Percentiles rank a stretch among this genome's conserved stretches.
These are phyloP conservation scores for Gnomoniopsis smithogilvyi DNA, from an alignment of 2,329 filamentous ascomycete species.

Conservation along the genomic window DNA sequence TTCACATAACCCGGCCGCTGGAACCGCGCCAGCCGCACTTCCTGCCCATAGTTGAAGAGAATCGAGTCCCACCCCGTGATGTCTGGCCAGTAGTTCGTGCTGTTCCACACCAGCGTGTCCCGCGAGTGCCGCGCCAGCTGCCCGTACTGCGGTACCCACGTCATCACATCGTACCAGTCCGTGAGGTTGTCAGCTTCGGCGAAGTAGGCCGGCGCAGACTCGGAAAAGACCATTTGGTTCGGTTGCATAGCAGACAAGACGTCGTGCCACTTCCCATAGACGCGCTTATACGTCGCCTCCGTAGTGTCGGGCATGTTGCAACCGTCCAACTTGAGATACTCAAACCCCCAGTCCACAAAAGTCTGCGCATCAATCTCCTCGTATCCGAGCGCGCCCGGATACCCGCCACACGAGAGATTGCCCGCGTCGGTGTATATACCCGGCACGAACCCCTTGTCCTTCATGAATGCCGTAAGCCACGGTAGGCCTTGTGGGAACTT, in stretches of 20 bases:
- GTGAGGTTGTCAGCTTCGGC: constrained; percentile 31
- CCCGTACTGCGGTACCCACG: constrained; percentile 36
- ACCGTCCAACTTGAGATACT: constrained; percentile 38
- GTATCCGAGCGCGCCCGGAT: constrained; percentile 36
- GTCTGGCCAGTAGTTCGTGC: constrained; percentile 36
- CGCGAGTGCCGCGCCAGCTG: constrained; percentile 42
- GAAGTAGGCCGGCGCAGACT: constrained; percentile 45
- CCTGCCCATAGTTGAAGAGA: constrained; percentile 43
- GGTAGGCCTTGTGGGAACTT: constrained; percentile 41
- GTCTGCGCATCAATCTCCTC: constrained; percentile 40
- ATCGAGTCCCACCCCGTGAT: constrained; percentile 44
- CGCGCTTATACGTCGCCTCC: constrained; percentile 24
- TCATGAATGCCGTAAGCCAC: constrained; percentile 37
- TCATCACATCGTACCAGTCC: constrained; percentile 44
- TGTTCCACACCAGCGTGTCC: constrained; percentile 27
- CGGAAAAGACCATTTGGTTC: constrained; percentile 39
- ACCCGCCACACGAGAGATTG: constrained; percentile 40
- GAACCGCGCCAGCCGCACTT: constrained; percentile 38
- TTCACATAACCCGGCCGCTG: constrained; percentile 35
- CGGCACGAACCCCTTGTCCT: constrained; percentile 37
- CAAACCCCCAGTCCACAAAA: constrained; percentile 34
- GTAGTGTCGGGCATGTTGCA: constrained; percentile 32
- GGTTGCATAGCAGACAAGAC: constrained; percentile 31
- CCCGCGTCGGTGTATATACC: constrained; percentile 45
- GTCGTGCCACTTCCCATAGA: constrained; percentile 40